phyloP scores from a whole-genome alignment of 768 basidiomycete genomes.

The Tubosaeta sp. region DNA sequence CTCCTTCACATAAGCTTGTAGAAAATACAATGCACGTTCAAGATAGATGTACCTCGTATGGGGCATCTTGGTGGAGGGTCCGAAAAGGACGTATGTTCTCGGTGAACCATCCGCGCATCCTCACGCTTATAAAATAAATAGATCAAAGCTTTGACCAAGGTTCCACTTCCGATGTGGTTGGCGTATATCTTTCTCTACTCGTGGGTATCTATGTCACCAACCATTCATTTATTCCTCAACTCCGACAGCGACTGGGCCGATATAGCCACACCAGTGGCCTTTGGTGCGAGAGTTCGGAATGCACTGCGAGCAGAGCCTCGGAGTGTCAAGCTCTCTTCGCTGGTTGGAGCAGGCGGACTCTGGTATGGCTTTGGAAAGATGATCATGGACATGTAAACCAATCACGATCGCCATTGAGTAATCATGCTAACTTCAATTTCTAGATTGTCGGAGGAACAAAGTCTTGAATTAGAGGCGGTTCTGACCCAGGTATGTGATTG shows the following conservation, averaged over 20 bases:
- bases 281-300: conserved; percentile 71
- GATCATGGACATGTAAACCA: conserved; percentile 73
- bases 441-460: conserved; percentile 76
- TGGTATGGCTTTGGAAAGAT: conserved; percentile 94
- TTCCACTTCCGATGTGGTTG: conserved; percentile 88
- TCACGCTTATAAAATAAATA: conserved; percentile 29
- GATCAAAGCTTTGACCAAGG: conserved; percentile 75
- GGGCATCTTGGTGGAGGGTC: conserved; percentile 87
- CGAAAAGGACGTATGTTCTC: conserved; percentile 67
- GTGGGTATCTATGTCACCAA: conserved; percentile 35
- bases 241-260: conserved; percentile 77
- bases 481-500: conserved; percentile 54
- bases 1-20: conserved; percentile 25
- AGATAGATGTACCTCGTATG: conserved; percentile 76
- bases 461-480: conserved; percentile 64
- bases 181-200: conserved; percentile 82
- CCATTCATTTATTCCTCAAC: conserved; percentile 1
- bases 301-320: conserved; percentile 87
- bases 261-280: conserved; percentile 78
- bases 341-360: conserved; percentile 82
- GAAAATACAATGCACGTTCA: conserved; percentile 95
- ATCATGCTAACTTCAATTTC: conserved; percentile 5
- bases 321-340: conserved; percentile 74
- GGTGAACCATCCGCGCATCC: neutral
- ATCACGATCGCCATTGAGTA: neutral